Conservation (phyloP, 352 stramenopile genomes). For the Globisporangium carolinianum region DNA sequence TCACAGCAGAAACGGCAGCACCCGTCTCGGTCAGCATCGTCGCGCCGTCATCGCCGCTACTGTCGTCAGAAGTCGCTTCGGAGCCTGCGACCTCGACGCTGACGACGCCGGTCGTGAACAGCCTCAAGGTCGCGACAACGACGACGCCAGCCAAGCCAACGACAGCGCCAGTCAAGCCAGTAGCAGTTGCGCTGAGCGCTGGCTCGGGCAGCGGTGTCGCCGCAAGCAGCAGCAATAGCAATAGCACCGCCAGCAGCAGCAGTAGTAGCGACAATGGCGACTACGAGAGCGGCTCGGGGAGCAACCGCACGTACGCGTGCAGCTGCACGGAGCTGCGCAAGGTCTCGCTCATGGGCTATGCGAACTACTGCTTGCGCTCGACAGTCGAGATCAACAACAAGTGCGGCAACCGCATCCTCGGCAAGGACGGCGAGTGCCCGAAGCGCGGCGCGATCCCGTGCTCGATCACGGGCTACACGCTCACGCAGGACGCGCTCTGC, state of each 20-base stretch:
- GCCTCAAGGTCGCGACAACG: background rate
- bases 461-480: constrained; percentile 43
- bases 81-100: too few species aligned
- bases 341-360: constrained; percentile 66
- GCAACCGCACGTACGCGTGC: constrained; percentile 34
- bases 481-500: constrained; percentile 58
- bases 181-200: background rate
- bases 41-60: background rate
- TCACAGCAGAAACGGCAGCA: background rate
- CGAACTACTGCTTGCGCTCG: constrained; percentile 57
- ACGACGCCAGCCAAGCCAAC: background rate
- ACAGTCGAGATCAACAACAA: constrained; percentile 43
- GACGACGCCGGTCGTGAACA: too few species aligned
- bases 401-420: constrained; percentile 52
- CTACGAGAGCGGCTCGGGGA: constrained; percentile 20
- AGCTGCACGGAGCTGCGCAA: constrained; percentile 28
- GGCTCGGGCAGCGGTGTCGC: background rate
- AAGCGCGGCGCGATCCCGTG: constrained; percentile 45
- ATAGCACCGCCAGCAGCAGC: constrained; percentile 1
- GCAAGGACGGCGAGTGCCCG: constrained; percentile 47
- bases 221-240: background rate
- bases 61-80: too few species aligned
- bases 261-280: constrained; percentile 11
- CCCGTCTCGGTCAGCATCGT: background rate
- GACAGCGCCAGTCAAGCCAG: background rate